These are phyloP conservation scores for Ampelomyces quisqualis DNA, from an alignment of 2,329 filamentous ascomycete genomes.

Conservation along the genomic window DNA sequence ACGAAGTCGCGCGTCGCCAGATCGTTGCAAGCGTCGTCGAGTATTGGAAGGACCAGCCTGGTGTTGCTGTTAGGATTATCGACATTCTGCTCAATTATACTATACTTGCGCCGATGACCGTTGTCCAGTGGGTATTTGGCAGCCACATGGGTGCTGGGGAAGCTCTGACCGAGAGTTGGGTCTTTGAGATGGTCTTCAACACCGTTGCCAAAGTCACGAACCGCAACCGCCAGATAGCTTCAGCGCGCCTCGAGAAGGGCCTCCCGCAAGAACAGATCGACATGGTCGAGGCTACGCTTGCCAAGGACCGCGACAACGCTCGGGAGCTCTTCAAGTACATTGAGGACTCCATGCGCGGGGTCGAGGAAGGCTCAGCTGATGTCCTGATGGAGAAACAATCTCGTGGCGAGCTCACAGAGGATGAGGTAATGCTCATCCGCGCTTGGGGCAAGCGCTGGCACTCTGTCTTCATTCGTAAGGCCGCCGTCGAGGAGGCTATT, in stretches of 20 bases:
- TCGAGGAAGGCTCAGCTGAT: slow-evolving; percentile 73
- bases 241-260: slow-evolving; percentile 59
- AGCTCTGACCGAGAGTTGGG: slow-evolving; percentile 69
- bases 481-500: slow-evolving; percentile 79
- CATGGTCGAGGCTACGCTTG: slow-evolving; percentile 65
- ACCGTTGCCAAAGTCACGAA: slow-evolving; percentile 89
- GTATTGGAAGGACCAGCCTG: slow-evolving; percentile 92
- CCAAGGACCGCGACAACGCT: slow-evolving; percentile 71
- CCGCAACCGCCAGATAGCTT: slow-evolving; percentile 77
- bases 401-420: slow-evolving; percentile 42
- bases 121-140: slow-evolving; percentile 85
- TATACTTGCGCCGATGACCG: slow-evolving; percentile 80
- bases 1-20: slow-evolving; percentile 74
- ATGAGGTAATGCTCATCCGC: slow-evolving; percentile 62
- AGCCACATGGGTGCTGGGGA: slow-evolving; percentile 65
- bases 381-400: slow-evolving; percentile 71
- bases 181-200: slow-evolving; percentile 87
- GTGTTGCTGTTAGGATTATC: slow-evolving; percentile 86
- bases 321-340: slow-evolving; percentile 77
- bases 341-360: slow-evolving; percentile 72
- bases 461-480: slow-evolving; percentile 77
- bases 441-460: slow-evolving; percentile 86
- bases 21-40: slow-evolving; percentile 87
- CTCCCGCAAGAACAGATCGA: slow-evolving; percentile 58
- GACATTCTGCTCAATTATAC: slow-evolving; percentile 98